Evolutionary conservation across 768 basidiomycete genomes (phyloP).

Genomic region (Lentinus tigrinus): DNA sequence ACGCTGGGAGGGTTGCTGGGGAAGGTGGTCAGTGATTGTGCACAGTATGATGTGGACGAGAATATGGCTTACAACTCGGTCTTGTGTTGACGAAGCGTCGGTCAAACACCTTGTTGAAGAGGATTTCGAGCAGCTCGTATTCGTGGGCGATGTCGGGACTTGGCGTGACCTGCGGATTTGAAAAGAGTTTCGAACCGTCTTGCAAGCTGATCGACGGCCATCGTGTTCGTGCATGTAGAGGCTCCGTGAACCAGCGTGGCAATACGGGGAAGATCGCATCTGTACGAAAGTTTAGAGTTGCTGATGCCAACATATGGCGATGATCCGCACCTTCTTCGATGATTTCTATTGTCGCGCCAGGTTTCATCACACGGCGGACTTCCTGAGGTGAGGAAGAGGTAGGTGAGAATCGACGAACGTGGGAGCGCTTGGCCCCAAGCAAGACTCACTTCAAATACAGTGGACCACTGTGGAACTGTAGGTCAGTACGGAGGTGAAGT

Average conservation of each 20-base stretch:
- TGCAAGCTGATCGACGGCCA: constrained; percentile 39
- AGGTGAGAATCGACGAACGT: background rate
- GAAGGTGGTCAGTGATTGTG: constrained; percentile 48
- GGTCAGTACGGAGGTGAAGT: background rate
- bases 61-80: constrained; percentile 53
- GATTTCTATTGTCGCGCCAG: constrained; percentile 68
- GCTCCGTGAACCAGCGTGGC: constrained; percentile 75
- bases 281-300: constrained; percentile 23
- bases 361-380: constrained; percentile 64
- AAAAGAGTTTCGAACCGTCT: constrained; percentile 20
- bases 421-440: background rate
- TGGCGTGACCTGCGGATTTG: background rate
- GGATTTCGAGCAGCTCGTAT: constrained; percentile 68
- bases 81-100: constrained; percentile 69
- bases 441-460: constrained; percentile 62
- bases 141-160: constrained; percentile 43
- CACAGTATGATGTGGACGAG: background rate
- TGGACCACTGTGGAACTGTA: constrained; percentile 52
- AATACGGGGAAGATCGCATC: constrained; percentile 73
- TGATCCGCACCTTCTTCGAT: constrained; percentile 62
- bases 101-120: constrained; percentile 66
- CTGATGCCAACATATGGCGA: background rate
- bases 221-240: constrained; percentile 48
- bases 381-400: constrained; percentile 44
- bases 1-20: constrained; percentile 69